These are phyloP conservation scores for Penicillium paneum DNA, from an alignment of 2,329 filamentous ascomycete species.

Conservation along the genomic window DNA sequence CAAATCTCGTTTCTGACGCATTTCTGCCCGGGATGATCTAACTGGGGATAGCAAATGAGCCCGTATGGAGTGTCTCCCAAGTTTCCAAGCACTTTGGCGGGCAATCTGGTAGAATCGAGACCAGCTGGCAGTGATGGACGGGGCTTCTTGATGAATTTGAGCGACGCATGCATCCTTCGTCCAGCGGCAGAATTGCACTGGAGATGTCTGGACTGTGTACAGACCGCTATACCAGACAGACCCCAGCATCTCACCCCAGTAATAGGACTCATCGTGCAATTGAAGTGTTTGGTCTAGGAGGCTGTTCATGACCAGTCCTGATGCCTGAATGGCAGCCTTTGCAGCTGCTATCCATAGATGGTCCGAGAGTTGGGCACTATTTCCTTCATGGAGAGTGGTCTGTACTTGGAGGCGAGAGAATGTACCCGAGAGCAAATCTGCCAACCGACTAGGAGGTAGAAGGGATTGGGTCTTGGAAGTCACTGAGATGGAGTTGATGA, in stretches of 20 bases:
- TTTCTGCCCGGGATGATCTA: conserved; percentile 70
- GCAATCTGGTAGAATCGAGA: conserved; percentile 75
- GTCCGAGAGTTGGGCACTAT: conserved; percentile 64
- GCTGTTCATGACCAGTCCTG: conserved; percentile 73
- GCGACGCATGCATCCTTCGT: conserved; percentile 61
- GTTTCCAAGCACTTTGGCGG: conserved; percentile 68
- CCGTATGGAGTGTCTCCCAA: conserved; percentile 66
- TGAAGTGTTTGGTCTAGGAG: conserved; percentile 80
- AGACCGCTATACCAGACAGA: conserved; percentile 75
- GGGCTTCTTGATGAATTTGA: conserved; percentile 20
- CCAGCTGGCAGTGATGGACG: conserved; percentile 46
- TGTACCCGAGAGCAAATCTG: conserved; percentile 53
- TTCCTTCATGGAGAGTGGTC: conserved; percentile 21
- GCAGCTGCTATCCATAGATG: conserved; percentile 87
- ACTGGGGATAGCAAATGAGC: conserved; percentile 73
- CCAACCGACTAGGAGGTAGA: conserved; percentile 60
- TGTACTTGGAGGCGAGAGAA: conserved; percentile 43
- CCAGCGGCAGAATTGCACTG: conserved; percentile 70
- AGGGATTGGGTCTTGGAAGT: conserved; percentile 63
- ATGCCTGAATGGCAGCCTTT: conserved; percentile 88
- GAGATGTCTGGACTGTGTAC: conserved; percentile 84
- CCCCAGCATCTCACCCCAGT: conserved; percentile 86
- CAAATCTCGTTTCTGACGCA: conserved; percentile 67
- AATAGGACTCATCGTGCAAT: conserved; percentile 83
- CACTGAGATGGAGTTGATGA: conserved; percentile 69